Evolutionary conservation across 371 early-diverging fungal species (phyloP).

Genomic region (Mortierella sp.): DNA sequence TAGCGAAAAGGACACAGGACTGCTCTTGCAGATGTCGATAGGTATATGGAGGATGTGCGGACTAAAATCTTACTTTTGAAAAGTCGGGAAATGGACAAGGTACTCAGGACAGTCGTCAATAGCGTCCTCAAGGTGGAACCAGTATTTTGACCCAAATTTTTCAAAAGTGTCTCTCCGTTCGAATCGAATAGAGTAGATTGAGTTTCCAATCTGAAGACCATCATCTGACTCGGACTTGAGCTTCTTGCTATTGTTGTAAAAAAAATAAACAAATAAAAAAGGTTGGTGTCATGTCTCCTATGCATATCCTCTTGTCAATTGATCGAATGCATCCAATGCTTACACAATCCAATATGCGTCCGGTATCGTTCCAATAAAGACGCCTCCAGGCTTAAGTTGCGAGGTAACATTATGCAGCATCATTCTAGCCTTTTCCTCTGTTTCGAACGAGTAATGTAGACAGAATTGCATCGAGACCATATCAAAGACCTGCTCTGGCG

Average conservation of each 20-base stretch:
- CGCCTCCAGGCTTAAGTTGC: slow-evolving; percentile 86
- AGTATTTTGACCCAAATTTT: slow-evolving; percentile 89
- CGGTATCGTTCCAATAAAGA: slow-evolving; percentile 96
- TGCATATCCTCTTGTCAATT: no score
- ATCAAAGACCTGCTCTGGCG: slow-evolving; percentile 76
- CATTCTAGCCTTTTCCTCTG: slow-evolving; percentile 82
- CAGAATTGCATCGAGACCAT: slow-evolving; percentile 97
- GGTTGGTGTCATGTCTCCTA: not conserved
- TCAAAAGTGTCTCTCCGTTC: slow-evolving; percentile 72
- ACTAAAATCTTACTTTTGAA: slow-evolving; percentile 69
- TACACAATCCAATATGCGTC: slow-evolving; percentile 94
- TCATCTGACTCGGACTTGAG: slow-evolving; percentile 58
- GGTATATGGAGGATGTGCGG: no score
- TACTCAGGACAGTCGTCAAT: slow-evolving; percentile 98
- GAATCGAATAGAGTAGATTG: slow-evolving; percentile 87
- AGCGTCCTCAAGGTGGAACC: slow-evolving; percentile 96
- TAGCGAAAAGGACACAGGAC: no score
- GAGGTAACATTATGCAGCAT: slow-evolving; percentile 88
- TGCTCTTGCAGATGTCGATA: no score
- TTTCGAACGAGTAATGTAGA: slow-evolving; percentile 97
- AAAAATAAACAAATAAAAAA: slow-evolving; percentile 7
- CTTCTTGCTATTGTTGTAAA: slow-evolving; percentile 58
- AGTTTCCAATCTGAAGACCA: slow-evolving; percentile 82
- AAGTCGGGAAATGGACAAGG: slow-evolving; percentile 88
- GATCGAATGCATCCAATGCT: slow-evolving; percentile 15